phyloP scores from a whole-genome alignment of 2,329 filamentous ascomycete genomes.

The Fusarium dlaminii region DNA sequence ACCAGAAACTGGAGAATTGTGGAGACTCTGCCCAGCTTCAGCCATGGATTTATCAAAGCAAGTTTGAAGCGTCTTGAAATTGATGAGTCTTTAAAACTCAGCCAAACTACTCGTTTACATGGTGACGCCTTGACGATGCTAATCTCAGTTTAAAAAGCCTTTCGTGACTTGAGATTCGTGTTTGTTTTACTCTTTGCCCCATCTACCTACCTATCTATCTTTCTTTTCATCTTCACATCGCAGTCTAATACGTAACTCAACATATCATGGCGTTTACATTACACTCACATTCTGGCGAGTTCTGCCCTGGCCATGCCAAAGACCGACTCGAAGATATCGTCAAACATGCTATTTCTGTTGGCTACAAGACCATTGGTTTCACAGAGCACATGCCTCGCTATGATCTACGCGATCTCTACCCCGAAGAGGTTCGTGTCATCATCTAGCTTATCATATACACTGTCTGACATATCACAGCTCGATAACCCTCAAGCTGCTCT shows the following conservation, averaged over 20 bases:
- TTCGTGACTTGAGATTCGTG: not conserved
- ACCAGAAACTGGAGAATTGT: conserved; percentile 11
- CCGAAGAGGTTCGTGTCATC: conserved; percentile 75
- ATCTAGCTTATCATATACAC: not conserved
- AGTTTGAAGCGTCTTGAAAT: conserved; percentile 6
- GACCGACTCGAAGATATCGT: conserved; percentile 87
- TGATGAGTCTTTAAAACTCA: conserved; percentile 11
- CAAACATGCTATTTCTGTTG: conserved; percentile 77
- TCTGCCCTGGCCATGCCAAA: conserved; percentile 90
- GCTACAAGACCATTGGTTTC: conserved; percentile 84
- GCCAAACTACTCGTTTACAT: not conserved
- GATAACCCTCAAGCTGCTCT: conserved; percentile 60
- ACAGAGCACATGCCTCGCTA: conserved; percentile 96
- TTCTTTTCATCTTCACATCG: not conserved
- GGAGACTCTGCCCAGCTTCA: conserved; percentile 2
- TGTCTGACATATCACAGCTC: conserved; percentile 50
- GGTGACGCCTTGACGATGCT: not conserved
- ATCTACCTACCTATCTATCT: not conserved
- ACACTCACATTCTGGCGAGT: conserved; percentile 97
- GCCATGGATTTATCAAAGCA: not conserved
- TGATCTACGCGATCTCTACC: conserved; percentile 80
- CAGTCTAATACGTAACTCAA: not conserved
- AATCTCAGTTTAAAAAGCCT: not conserved
- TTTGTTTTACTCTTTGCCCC: not conserved
- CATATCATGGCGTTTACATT: conserved; percentile 91